These are phyloP conservation scores for Termitomyces sp. DNA, from an alignment of 768 basidiomycete genomes.

Conservation along the genomic window DNA sequence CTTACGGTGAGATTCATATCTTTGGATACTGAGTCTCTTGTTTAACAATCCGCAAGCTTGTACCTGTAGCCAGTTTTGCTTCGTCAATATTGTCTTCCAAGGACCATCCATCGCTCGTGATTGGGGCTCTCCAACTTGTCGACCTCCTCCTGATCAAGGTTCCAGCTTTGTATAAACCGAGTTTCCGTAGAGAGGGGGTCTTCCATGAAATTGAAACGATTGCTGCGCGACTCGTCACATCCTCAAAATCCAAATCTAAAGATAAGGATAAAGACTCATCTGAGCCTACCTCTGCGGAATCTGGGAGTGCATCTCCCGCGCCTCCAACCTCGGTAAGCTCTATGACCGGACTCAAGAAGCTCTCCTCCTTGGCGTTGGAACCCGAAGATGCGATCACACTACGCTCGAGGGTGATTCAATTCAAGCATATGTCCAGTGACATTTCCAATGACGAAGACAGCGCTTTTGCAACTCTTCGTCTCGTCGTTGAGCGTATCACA, in stretches of 20 bases:
- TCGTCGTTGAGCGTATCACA: slow-evolving; percentile 62
- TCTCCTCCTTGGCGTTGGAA: slow-evolving; percentile 64
- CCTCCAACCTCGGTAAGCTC: slow-evolving; percentile 31
- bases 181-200: slow-evolving; percentile 92
- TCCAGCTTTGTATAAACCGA: slow-evolving; percentile 77
- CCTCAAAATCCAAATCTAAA: slow-evolving; percentile 37
- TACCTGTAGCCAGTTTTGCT: slow-evolving; percentile 93
- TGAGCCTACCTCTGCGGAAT: slow-evolving; percentile 35
- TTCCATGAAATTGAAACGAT: slow-evolving; percentile 88
- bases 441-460: slow-evolving; percentile 54
- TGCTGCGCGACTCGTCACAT: slow-evolving; percentile 56
- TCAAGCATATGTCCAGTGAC: slow-evolving; percentile 65
- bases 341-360: slow-evolving; percentile 63
- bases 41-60: slow-evolving; percentile 48
- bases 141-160: slow-evolving; percentile 86
- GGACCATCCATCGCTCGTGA: slow-evolving; percentile 83
- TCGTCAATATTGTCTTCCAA: slow-evolving; percentile 90
- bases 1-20: slow-evolving; percentile 54
- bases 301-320: slow-evolving; percentile 29
- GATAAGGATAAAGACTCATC: slow-evolving; percentile 40
- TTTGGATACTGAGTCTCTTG: background rate
- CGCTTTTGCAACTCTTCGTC: slow-evolving; percentile 57
- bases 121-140: slow-evolving; percentile 87
- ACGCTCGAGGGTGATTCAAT: slow-evolving; percentile 85
- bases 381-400: slow-evolving; percentile 90